These are phyloP conservation scores for Neurospora sublineolata DNA, from an alignment of 495 filamentous ascomycete species.

Conservation along the genomic window DNA sequence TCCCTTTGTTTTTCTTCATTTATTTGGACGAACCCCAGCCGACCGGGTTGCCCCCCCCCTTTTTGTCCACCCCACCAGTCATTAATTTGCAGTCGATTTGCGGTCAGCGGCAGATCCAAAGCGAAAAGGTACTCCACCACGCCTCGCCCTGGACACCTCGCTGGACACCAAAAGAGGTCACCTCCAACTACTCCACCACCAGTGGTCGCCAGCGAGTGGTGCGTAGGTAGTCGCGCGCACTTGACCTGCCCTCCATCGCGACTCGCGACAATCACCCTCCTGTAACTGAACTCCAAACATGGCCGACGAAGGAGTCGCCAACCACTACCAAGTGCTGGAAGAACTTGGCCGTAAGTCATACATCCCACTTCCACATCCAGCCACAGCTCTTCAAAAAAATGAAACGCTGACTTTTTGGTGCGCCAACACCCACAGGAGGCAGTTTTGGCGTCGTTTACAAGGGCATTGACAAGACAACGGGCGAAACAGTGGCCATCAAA, in stretches of 20 bases:
- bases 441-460: conserved; percentile 98
- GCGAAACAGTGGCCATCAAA: conserved; percentile 85
- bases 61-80: not conserved
- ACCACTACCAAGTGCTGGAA: conserved; percentile 80
- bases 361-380: not conserved
- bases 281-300: conserved; percentile 20
- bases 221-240: not conserved
- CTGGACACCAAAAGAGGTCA: not conserved
- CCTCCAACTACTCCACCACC: not conserved
- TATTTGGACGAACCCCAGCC: not conserved
- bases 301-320: conserved; percentile 59
- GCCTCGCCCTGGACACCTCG: not conserved
- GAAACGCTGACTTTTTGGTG: conserved; percentile 8
- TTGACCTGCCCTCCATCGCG: not conserved
- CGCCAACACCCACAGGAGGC: conserved; percentile 44
- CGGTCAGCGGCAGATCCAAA: not conserved
- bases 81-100: not conserved
- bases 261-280: not conserved
- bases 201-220: not conserved
- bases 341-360: conserved; percentile 72
- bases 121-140: not conserved
- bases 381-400: conserved; percentile 6
- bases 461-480: conserved; percentile 72
- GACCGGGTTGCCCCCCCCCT: not conserved
- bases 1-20: not conserved